A percentile compares a stretch with the other conserved stretches of the same genome.
Conservation (phyloP, 257 asterid genomes). For the Jacaranda copaia region DNA sequence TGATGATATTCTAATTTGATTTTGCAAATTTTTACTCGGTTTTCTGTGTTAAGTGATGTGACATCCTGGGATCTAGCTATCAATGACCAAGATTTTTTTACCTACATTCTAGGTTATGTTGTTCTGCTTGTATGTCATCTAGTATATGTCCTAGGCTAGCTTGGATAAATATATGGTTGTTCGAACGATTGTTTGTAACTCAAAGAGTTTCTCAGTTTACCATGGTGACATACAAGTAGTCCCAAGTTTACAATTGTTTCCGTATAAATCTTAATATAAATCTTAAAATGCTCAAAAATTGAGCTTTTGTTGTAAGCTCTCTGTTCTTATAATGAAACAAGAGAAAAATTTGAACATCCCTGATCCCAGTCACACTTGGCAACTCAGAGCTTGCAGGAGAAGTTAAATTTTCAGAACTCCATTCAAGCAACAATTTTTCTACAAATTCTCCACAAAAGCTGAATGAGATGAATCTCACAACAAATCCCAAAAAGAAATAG, state of each 20-base stretch:
- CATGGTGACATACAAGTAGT: too few species aligned
- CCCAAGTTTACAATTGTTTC: too few species aligned
- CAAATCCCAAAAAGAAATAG: background rate
- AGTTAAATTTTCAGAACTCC: constrained; percentile 10
- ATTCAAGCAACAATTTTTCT: background rate
- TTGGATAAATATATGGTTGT: background rate
- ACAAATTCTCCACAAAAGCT: background rate
- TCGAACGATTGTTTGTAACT: too few species aligned
- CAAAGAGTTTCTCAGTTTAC: too few species aligned
- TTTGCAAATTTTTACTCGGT: background rate
- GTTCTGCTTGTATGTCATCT: too few species aligned
- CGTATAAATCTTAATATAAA: constrained; percentile 10
- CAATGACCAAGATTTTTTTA: background rate
- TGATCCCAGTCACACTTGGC: background rate
- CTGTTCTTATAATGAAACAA: background rate
- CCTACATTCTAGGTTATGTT: too few species aligned
- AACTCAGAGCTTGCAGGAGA: constrained; percentile 1
- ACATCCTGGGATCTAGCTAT: background rate
- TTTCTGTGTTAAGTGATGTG: background rate
- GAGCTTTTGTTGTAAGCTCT: constrained; percentile 1
- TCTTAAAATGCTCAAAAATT: background rate
- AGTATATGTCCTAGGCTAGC: constrained; percentile 16
- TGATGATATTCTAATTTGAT: background rate
- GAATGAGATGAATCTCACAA: background rate
- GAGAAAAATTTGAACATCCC: constrained; percentile 2